Base-by-base conservation (phyloP, 2,329 filamentous ascomycete genomes). In the Penicillium sp. region DNA sequence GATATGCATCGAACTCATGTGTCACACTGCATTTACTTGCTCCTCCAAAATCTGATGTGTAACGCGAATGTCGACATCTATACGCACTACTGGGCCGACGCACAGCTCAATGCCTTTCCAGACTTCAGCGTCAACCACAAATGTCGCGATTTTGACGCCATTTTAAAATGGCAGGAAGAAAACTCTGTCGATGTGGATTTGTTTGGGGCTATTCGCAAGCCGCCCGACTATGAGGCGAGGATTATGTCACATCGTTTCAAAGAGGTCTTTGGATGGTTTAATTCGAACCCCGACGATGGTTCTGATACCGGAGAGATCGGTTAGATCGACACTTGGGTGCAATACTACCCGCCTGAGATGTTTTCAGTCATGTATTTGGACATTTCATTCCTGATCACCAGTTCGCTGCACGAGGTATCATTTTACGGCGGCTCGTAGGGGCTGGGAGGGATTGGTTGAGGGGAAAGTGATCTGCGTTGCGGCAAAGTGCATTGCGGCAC, bases 141-240 rank as follows among this genome's bases (percentile, higher is more conserved):
- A 18, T 55, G 52, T 20, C 43, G 45, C 21, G 52, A 55, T 42
- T 55, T 55, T 42, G 52, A 55, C 30, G 42, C 52, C 5, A 26
- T 55, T 16, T 28, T 38, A 28, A 40, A 55, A 18, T 55, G 52
- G 52, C 42, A 55, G 43, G 33, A 47, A 9, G 26, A 46, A 14
- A 45, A 52, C 26, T 23, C 38, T 1, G 26, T 52, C 16, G 40
- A 52, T 30, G 48, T 51, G 33, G 47, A 50, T 16, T 24, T 50
- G 21, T 50, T 50, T n/a, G 47, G 16, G 5, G 47, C 28, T 14
- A 50, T 50, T 16, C 47, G 47, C 18, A 50, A 50, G 47, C 47
- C 47, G 21, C 47, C 48, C 21, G 12, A 40, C 9, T 40, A 40
- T 30, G 48, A 51, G 33, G 48, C 30, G 20, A 51, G 23, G 23